A percentile compares a stretch with the other conserved stretches of the same genome.
These are phyloP conservation scores for Leishmania arabica DNA, from an alignment of 208 protist species.

Conservation along the genomic window DNA sequence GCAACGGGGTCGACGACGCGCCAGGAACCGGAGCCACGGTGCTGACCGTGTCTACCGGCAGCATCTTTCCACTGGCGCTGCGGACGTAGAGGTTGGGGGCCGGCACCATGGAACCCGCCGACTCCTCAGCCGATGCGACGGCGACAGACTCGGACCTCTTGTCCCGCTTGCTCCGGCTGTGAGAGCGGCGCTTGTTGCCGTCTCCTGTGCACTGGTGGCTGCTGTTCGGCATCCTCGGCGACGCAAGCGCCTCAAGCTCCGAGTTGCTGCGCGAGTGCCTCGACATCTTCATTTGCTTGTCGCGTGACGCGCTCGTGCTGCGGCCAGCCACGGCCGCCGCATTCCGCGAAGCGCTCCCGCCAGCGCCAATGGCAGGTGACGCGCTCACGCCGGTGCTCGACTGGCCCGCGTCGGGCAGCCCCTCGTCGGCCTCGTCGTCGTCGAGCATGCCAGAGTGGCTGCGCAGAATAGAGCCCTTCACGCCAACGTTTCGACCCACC, in stretches of 20 bases:
- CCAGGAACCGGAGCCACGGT: constrained; percentile 18
- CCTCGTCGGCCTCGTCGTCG: constrained; percentile 23
- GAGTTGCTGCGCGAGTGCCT: constrained; percentile 26
- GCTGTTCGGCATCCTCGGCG: background rate
- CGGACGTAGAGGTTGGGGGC: constrained; percentile 5
- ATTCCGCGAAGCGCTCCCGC: background rate
- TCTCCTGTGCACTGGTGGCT: background rate
- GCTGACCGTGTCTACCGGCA: constrained; percentile 4
- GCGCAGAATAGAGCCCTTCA: constrained; percentile 24
- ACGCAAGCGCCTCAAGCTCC: constrained; percentile 20
- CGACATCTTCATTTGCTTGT: constrained; percentile 2
- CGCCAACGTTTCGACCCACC: constrained; percentile 39
- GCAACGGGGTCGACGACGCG: constrained; percentile 18
- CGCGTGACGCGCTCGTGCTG: constrained; percentile 21
- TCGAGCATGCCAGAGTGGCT: constrained; percentile 6
- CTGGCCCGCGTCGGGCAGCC: constrained; percentile 1
- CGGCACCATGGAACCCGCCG: constrained; percentile 11
- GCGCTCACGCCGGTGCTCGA: background rate
- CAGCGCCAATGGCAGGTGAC: background rate
- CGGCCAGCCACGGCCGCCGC: background rate
- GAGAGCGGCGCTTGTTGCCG: background rate
- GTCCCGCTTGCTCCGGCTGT: constrained; percentile 3
- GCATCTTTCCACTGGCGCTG: constrained; percentile 28
- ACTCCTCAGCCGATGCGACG: background rate
- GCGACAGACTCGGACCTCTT: background rate